Percentiles rank a stretch among this genome's conserved stretches.
Evolutionary conservation across 2,329 filamentous ascomycete species (phyloP).

Genomic region (Phialemoniopsis sp.): DNA sequence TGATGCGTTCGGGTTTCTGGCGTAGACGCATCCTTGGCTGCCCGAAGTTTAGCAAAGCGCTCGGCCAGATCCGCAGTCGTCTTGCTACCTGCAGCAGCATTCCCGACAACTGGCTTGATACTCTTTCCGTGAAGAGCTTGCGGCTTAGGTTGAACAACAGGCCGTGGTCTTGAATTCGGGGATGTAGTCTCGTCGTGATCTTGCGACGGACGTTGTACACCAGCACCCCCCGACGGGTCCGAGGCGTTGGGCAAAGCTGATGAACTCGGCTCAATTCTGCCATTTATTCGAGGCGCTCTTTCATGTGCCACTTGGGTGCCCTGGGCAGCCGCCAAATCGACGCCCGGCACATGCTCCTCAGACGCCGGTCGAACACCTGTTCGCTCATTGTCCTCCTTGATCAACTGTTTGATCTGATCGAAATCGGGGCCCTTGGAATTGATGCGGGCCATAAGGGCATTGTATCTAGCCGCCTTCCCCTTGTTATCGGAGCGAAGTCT

Average conservation of each 20-base stretch:
- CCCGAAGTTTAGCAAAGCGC: conserved; percentile 54
- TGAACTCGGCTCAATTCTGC: background rate
- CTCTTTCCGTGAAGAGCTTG: conserved; percentile 60
- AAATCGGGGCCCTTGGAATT: conserved; percentile 43
- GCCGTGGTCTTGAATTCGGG: conserved; percentile 31
- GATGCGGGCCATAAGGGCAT: conserved; percentile 45
- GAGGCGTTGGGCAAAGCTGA: background rate
- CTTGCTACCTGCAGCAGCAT: conserved; percentile 18
- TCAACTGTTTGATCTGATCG: conserved; percentile 52
- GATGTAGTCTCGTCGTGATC: conserved; percentile 7
- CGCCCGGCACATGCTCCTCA: no score
- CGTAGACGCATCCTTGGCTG: conserved; percentile 27
- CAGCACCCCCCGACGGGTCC: no score
- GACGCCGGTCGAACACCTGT: conserved; percentile 51
- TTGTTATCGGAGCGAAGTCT: conserved; percentile 53
- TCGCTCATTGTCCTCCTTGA: conserved; percentile 59
- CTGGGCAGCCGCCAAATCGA: background rate
- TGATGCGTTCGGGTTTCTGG: conserved; percentile 43
- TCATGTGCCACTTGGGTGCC: background rate
- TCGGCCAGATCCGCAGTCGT: conserved; percentile 45
- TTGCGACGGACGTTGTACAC: no score
- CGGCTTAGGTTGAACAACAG: conserved; percentile 62
- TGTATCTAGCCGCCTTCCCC: conserved; percentile 43
- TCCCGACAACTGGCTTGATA: conserved; percentile 31
- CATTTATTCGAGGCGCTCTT: no score